A percentile compares a stretch with the other conserved stretches of the same genome.
Conservation (phyloP, 768 basidiomycete species). For the Clitopilus hobsonii region DNA sequence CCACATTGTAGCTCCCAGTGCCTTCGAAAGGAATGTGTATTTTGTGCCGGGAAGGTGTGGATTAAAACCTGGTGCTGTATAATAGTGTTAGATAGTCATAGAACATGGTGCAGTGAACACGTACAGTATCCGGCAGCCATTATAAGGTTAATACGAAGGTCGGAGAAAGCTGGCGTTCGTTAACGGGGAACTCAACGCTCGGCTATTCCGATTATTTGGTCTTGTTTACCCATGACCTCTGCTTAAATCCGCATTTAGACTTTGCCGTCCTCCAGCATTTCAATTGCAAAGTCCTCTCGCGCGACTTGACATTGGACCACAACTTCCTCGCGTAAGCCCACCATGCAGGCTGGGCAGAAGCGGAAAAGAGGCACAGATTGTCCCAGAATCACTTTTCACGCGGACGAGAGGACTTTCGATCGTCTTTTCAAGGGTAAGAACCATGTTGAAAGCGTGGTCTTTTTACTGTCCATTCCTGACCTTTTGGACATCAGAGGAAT, state of each 20-base stretch:
- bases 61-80: slow-evolving; percentile 72
- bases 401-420: slow-evolving; percentile 41
- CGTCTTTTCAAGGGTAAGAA: slow-evolving; percentile 47
- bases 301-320: slow-evolving; percentile 5
- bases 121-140: slow-evolving; percentile 2
- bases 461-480: not conserved
- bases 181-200: not conserved
- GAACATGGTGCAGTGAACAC: slow-evolving; percentile 2
- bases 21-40: slow-evolving; percentile 78
- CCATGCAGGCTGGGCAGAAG: slow-evolving; percentile 36
- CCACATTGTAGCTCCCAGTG: slow-evolving; percentile 93
- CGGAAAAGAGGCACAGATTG: slow-evolving; percentile 35
- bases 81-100: slow-evolving; percentile 24
- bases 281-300: not conserved
- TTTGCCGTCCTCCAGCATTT: not conserved
- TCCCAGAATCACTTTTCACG: slow-evolving; percentile 42
- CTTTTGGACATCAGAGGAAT: slow-evolving; percentile 40
- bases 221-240: not conserved
- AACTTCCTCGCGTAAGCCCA: slow-evolving; percentile 10
- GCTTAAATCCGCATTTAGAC: not conserved
- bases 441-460: not conserved
- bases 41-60: slow-evolving; percentile 80
- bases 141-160: not conserved
- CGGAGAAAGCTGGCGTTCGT: slow-evolving; percentile 2
- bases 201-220: not conserved